Conservation (phyloP, 352 stramenopile genomes). For the Pythium catenulatum region DNA sequence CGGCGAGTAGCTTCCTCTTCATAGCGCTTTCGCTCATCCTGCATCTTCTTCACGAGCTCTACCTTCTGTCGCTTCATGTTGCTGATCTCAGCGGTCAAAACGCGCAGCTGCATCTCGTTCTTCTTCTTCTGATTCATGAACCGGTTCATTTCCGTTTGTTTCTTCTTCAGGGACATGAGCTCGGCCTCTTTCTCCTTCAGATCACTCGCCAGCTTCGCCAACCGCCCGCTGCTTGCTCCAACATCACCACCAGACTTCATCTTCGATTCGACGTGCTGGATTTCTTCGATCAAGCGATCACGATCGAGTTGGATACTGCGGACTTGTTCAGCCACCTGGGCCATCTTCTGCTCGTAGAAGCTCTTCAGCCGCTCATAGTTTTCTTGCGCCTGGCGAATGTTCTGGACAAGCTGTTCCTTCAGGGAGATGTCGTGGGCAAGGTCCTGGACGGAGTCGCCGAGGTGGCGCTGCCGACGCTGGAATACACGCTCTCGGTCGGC, state of each 20-base stretch:
- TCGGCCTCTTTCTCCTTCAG: constrained; percentile 89
- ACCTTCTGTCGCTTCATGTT: constrained; percentile 95
- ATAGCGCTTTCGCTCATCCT: constrained; percentile 90
- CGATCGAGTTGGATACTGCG: constrained; percentile 78
- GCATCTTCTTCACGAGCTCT: constrained; percentile 93
- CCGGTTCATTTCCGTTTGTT: constrained; percentile 89
- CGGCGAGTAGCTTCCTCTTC: constrained; percentile 90
- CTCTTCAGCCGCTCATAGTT: constrained; percentile 91
- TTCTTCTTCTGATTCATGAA: constrained; percentile 93
- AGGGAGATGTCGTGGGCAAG: constrained; percentile 90
- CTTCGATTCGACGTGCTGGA: constrained; percentile 84
- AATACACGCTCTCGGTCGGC: constrained; percentile 90
- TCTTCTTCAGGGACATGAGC: constrained; percentile 83
- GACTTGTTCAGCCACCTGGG: constrained; percentile 89
- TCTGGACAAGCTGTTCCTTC: constrained; percentile 91
- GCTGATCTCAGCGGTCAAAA: constrained; percentile 87
- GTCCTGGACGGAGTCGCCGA: constrained; percentile 89
- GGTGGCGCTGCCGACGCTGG: constrained; percentile 84
- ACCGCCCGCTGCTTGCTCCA: constrained; percentile 70
- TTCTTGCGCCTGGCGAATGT: constrained; percentile 86
- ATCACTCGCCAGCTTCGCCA: constrained; percentile 86
- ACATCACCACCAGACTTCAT: constrained; percentile 76
- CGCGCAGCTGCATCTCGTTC: constrained; percentile 90
- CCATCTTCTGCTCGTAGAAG: constrained; percentile 92
- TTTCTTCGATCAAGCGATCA: constrained; percentile 87